Evolutionary conservation across 2,329 filamentous ascomycete species (phyloP), one percentile per base, ranked within the genome.

Genomic region (Plenodomus tracheiphilus): DNA sequence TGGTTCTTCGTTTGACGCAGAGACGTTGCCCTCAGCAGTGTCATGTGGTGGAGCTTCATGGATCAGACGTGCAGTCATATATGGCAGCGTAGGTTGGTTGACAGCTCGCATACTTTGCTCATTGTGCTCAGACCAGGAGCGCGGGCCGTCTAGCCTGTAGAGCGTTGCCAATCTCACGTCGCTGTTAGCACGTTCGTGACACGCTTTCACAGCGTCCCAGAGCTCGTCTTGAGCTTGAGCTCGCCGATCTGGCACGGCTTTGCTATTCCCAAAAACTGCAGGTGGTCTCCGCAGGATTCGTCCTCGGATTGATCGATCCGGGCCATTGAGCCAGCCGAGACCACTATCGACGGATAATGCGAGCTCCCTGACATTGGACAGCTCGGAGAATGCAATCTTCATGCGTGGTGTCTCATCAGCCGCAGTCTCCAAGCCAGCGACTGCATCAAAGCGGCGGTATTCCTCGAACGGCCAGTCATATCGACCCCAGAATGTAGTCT

Each of bases 291-390:
- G 70, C 39, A 80, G 73, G 17, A 80, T 73, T 5, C 74, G 73
- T 39, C 78, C 78, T 17, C 75, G 69, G 34, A 79, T 71, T 0
- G 78, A 80, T 16, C 77, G 71, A 64, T 88, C 85, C 1, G 85
- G 82, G 0, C 85, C 85, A 39, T 75, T 74, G 10, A 89, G 76
- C 77, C 85, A 89, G 10, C 87, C 87, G 32, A 89, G 75, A 9
- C 86, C 85, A 47, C 80, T 85, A 61, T 88, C 84, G 35, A 88
- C 78, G 16, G 83, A 87, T 3, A 90, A 70, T 0, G 82, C 86
- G n/a, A 90, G 76, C 51, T 88, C 84, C 30, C 75, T 77, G 2
- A 86, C 80, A 8, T 77, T 75, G 2, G 65, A 71, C 1, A 88
- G 75, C 43, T 79, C 80, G 10, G 75, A 75, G 47, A 90, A 79